Conservation (phyloP, 2,329 filamentous ascomycete species). For the Ceratocystis variospora region DNA sequence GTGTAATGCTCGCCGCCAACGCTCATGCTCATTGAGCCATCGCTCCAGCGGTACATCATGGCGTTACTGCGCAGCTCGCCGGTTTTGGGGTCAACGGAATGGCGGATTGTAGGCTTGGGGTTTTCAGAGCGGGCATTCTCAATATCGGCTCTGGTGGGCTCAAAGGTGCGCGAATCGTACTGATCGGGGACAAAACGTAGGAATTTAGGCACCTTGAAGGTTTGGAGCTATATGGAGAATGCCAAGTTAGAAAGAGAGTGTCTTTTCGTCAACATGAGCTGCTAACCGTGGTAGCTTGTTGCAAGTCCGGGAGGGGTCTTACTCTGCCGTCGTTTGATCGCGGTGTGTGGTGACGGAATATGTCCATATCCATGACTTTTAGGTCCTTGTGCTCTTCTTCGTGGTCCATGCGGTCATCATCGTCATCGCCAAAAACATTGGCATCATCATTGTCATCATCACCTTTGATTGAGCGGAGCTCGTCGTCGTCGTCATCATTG, state of each 20-base stretch:
- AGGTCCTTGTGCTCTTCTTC: slow-evolving; percentile 32
- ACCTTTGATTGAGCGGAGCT: slow-evolving; percentile 39
- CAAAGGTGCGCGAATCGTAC: slow-evolving; percentile 53
- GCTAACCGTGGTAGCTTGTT: no score
- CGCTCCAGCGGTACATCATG: slow-evolving; percentile 62
- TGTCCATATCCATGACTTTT: slow-evolving; percentile 47
- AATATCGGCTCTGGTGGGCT: slow-evolving; percentile 42
- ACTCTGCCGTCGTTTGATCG: slow-evolving; percentile 59
- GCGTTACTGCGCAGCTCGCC: slow-evolving; percentile 60
- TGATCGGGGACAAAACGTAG: slow-evolving; percentile 53
- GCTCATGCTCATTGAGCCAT: slow-evolving; percentile 63
- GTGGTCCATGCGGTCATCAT: slow-evolving; percentile 16
- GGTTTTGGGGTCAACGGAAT: slow-evolving; percentile 52
- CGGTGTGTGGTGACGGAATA: slow-evolving; percentile 56
- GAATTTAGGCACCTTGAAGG: slow-evolving; percentile 48
- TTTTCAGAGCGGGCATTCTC: slow-evolving; percentile 40
- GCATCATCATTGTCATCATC: slow-evolving; percentile 28
- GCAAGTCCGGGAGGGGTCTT: slow-evolving; percentile 24
- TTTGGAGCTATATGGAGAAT: slow-evolving; percentile 15
- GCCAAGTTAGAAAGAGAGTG: neutral
- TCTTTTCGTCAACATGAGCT: neutral
- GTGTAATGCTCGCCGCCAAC: slow-evolving; percentile 65
- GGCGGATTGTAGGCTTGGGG: slow-evolving; percentile 53
- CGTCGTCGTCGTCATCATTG: slow-evolving; percentile 42
- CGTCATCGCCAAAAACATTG: slow-evolving; percentile 15